Conservation (phyloP, 1,139 yeast species). For the Candida glucosophila region DNA sequence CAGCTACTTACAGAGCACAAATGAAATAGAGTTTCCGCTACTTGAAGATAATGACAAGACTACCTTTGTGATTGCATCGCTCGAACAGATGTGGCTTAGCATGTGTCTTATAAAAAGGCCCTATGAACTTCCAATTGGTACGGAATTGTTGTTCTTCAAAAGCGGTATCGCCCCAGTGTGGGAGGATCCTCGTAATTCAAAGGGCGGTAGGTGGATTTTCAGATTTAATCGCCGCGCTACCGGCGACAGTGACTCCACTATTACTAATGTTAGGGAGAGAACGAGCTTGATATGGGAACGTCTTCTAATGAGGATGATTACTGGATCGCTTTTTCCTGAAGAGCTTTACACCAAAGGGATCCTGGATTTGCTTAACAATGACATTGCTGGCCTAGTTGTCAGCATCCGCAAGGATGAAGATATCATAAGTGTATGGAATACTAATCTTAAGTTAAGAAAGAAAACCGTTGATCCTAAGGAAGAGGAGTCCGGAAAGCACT, state of each 20-base stretch:
- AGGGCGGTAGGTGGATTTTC: conserved; percentile 64
- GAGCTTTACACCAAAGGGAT: conserved; percentile 19
- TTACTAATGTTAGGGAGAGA: conserved; percentile 23
- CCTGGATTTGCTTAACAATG: conserved; percentile 31
- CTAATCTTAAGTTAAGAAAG: conserved; percentile 32
- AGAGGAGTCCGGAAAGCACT: conserved; percentile 10
- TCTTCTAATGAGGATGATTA: conserved; percentile 32
- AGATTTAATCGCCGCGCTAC: conserved; percentile 31
- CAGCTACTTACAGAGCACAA: conserved; percentile 34
- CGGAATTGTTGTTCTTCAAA: conserved; percentile 54
- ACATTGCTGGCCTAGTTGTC: conserved; percentile 44
- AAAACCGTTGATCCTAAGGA: conserved; percentile 6
- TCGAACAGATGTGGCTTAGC: conserved; percentile 58
- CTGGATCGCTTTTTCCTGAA: conserved; percentile 37
- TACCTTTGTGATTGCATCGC: conserved; percentile 35
- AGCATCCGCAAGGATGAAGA: conserved; percentile 45
- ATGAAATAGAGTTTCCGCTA: conserved; percentile 26
- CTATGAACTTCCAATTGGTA: conserved; percentile 41
- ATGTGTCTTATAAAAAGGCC: conserved; percentile 40
- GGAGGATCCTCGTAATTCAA: conserved; percentile 59
- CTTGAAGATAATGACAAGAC: conserved; percentile 10
- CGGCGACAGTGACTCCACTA: conserved; percentile 8
- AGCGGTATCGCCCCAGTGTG: conserved; percentile 61
- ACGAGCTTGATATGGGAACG: conserved; percentile 47
- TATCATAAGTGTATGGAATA: conserved; percentile 47